phyloP scores from a whole-genome alignment of 257 asterid genomes.

The Solanum paucissectum region DNA sequence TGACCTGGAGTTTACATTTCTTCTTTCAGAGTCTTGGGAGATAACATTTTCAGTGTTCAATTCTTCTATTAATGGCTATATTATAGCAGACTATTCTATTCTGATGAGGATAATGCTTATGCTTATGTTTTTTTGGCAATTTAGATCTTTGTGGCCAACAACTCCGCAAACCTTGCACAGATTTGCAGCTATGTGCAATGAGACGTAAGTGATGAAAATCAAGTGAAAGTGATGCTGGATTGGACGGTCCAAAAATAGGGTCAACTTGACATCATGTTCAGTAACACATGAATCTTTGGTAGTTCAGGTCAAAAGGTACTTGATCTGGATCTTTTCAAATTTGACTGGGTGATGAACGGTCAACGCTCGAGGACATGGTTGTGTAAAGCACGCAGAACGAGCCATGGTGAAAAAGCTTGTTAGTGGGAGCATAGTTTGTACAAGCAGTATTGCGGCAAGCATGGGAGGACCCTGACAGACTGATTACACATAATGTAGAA shows the following conservation, averaged over 20 bases:
- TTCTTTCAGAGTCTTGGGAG: neutral
- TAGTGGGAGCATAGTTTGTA: slow-evolving; percentile 20
- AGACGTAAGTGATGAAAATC: slow-evolving; percentile 38
- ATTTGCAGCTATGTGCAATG: slow-evolving; percentile 28
- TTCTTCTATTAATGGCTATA: neutral
- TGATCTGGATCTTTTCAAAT: slow-evolving; percentile 16
- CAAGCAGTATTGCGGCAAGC: slow-evolving; percentile 14
- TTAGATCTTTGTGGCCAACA: slow-evolving; percentile 95
- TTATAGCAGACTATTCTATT: neutral
- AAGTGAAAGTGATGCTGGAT: slow-evolving; percentile 24
- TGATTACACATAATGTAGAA: slow-evolving; percentile 29
- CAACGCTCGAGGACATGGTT: slow-evolving; percentile 20
- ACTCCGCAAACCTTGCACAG: slow-evolving; percentile 58
- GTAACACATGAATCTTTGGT: slow-evolving; percentile 24
- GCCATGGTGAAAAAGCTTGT: slow-evolving; percentile 10
- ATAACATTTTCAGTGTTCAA: neutral
- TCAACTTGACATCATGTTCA: slow-evolving; percentile 31
- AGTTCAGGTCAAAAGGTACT: slow-evolving; percentile 17
- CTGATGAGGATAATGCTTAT: slow-evolving; percentile 28
- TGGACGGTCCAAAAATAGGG: slow-evolving; percentile 23
- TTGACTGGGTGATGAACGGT: slow-evolving; percentile 7
- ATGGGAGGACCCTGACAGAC: neutral
- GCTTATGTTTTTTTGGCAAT: slow-evolving; percentile 69
- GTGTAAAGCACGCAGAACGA: slow-evolving; percentile 9
- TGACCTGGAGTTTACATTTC: neutral